Evolutionary conservation across 768 basidiomycete species (phyloP), one percentile per base, ranked within the genome.

Genomic region (Mycena floridula): DNA sequence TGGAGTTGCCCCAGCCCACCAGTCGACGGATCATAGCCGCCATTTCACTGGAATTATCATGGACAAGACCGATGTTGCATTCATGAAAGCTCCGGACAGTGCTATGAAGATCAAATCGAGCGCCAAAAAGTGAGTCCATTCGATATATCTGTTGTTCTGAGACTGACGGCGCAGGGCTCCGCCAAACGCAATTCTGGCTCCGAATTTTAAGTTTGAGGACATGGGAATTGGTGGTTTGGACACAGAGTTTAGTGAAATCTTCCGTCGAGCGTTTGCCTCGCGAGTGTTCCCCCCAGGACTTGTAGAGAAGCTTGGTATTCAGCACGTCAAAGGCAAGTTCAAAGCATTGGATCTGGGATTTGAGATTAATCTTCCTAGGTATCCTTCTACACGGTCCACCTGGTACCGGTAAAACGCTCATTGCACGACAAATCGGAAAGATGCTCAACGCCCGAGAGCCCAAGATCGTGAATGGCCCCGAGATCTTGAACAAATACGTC

Each of bases 141-240:
- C 37, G 43, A 5, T 16, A 26, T 42, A 28, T 40, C 24, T 7
- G 35, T 9, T 40, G 20, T 13, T 48, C 26, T 32, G 45, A 40
- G 12, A 39, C 16, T 47, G 43, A 36, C 23, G 21, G 12, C 39
- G 3, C 39, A 94, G 91, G 54, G 81, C 89, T 0, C 83, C 92
- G 5, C 81, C 93, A 6, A 98, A 97, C 59, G 92, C 96, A 1
- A 95, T 99, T 53, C 76, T 99, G 8, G 84, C 92, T 0, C 92
- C 96, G 1, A 97, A 97, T 65, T 99, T 99, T 79, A 98, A 96
- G 64, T 99, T 99, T 50, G 89, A 95, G 58, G 96, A 99, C 62
- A 98, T 99, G 95, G 96, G 96, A 15, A 98, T 99, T 56, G 96
- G 96, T 57, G 96, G 96, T 57, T 72, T 99, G 25, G 96, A 99